Conservation (phyloP, 306 rosid species). For the apple (Malus domestica) region DNA sequence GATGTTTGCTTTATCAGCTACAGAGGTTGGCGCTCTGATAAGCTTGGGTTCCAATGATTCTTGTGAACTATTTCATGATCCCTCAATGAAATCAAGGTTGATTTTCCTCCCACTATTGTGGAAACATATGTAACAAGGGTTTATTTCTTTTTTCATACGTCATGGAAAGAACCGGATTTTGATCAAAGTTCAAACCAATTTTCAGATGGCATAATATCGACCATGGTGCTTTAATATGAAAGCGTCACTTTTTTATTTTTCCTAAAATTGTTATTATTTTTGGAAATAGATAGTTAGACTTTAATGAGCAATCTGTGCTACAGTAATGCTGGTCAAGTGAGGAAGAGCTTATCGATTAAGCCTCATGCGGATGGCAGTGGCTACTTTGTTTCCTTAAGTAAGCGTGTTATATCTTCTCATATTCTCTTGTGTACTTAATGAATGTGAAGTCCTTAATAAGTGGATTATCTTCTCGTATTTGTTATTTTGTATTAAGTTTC, state of each 20-base stretch:
- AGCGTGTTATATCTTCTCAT: slow-evolving; percentile 20
- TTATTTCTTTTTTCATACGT: not conserved
- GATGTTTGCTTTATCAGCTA: slow-evolving; percentile 68
- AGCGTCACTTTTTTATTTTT: not conserved
- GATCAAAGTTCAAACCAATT: slow-evolving; percentile 2
- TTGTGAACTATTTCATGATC: slow-evolving; percentile 93
- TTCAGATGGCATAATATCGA: not conserved
- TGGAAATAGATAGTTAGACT: slow-evolving; percentile 11
- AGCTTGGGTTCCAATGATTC: slow-evolving; percentile 71
- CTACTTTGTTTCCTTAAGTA: slow-evolving; percentile 78
- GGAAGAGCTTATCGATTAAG: slow-evolving; percentile 82
- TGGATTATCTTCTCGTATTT: not conserved
- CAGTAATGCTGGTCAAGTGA: slow-evolving; percentile 93
- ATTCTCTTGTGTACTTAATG: not conserved
- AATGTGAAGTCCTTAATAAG: not conserved
- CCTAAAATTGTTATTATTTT: not conserved
- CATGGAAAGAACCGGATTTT: not conserved
- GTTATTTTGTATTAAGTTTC: too few relatives aligned
- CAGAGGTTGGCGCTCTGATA: slow-evolving; percentile 86
- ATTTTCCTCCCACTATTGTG: slow-evolving; percentile 12
- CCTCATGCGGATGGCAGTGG: slow-evolving; percentile 56
- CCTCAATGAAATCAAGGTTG: slow-evolving; percentile 78
- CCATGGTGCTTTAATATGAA: not conserved
- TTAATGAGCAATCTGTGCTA: slow-evolving; percentile 25
- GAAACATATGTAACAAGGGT: not conserved